phyloP scores from a whole-genome alignment of 2,329 filamentous ascomycete species.

The Aspergillus intermedius region DNA sequence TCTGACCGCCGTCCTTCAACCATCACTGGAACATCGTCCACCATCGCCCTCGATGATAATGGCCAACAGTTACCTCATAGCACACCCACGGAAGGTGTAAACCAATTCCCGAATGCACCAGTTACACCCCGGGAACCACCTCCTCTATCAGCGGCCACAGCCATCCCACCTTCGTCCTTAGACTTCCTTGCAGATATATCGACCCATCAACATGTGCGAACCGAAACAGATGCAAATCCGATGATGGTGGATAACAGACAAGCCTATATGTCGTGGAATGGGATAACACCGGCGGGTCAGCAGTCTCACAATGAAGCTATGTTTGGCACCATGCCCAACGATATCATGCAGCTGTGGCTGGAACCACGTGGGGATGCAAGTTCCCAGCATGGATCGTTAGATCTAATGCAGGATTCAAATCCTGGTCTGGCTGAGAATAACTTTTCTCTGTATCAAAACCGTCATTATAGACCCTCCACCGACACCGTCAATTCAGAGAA shows the following conservation, averaged over 20 bases:
- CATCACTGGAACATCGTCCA: slow-evolving; percentile 8
- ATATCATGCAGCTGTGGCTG: slow-evolving; percentile 32
- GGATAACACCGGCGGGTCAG: slow-evolving; percentile 17
- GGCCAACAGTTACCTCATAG: slow-evolving; percentile 11
- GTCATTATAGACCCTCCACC: slow-evolving; percentile 16
- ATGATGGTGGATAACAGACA: slow-evolving; percentile 25
- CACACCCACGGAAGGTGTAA: slow-evolving; percentile 9
- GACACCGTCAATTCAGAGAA: slow-evolving; percentile 17
- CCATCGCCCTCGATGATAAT: slow-evolving; percentile 8
- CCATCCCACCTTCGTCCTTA: slow-evolving; percentile 30
- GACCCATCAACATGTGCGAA: slow-evolving; percentile 24
- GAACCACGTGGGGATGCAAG: slow-evolving; percentile 26
- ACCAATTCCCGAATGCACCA: slow-evolving; percentile 11
- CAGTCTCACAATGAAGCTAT: slow-evolving; percentile 14
- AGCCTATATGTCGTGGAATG: slow-evolving; percentile 27
- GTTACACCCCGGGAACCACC: slow-evolving; percentile 19
- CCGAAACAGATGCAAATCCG: slow-evolving; percentile 19
- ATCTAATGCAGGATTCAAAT: slow-evolving; percentile 20
- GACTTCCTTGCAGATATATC: slow-evolving; percentile 35
- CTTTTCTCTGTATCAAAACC: slow-evolving; percentile 14
- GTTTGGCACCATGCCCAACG: slow-evolving; percentile 22
- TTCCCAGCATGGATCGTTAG: slow-evolving; percentile 24
- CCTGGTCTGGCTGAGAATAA: slow-evolving; percentile 19
- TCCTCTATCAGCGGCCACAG: slow-evolving; percentile 23
- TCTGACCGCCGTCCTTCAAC: slow-evolving; percentile 19